Evolutionary conservation across 2,329 filamentous ascomycete species (phyloP), one percentile per base, ranked within the genome.

Genomic region (Sarocladium brachiariae): DNA sequence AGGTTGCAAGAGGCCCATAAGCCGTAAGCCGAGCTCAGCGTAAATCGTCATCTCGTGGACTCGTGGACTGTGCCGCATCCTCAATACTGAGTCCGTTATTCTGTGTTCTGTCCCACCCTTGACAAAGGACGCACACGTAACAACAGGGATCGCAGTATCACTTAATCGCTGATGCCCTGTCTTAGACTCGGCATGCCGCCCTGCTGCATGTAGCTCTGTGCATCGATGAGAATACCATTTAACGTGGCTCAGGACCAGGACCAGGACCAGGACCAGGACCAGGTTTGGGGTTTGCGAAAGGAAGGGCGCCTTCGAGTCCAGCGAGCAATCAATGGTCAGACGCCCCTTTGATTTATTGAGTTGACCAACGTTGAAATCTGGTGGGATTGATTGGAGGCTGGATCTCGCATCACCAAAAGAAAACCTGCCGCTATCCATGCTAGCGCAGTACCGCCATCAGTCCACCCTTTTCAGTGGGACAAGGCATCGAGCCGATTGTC

Each of bases 1-100:
- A n/a, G n/a, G n/a, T n/a, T n/a, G n/a, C n/a, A n/a, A n/a, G n/a
- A n/a, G n/a, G n/a, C n/a, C n/a, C n/a, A n/a, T n/a, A n/a, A n/a
- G n/a, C n/a, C 9, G 21, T 14, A 14, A n/a, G 21, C 14, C 23
- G 16, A 19, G 9, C n/a, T 13, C 25, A 47, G 25, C 25, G 33
- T 47, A 23, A 47, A 31, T 19, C 25, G 25, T 31, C 43, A 47
- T 31, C 43, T 47, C n/a, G n/a, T n/a, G n/a, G n/a, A n/a, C n/a
- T n/a, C 23, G 25, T 33, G 39, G 27, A 16, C 16, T 9, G 18
- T 33, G 43, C 43, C n/a, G 25, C 43, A 18, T 31, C 24, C 43
- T 47, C 25, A 11, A 33, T 33, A 16, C 43, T 47, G 4, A 47
- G 43, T 33, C 25, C 25, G 25, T 16, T 10, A 21, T 14, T 33